A percentile compares a stretch with the other conserved stretches of the same genome.
Evolutionary conservation across 257 asterid genomes (phyloP).

Genomic region (Nicotiana otophora): DNA sequence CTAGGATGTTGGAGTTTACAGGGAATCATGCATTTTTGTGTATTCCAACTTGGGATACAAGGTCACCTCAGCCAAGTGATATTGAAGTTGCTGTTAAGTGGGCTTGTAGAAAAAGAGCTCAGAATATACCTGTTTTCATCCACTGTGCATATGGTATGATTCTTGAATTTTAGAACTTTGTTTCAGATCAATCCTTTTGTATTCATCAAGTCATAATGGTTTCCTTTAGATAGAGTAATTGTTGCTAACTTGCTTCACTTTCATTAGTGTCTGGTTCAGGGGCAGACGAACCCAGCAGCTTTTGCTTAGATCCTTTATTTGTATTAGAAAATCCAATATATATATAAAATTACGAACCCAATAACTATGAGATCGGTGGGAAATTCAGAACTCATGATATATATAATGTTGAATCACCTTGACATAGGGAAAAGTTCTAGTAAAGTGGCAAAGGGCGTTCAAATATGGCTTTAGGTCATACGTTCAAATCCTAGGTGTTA

Average conservation of each 20-base stretch:
- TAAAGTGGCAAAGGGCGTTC: too few species aligned
- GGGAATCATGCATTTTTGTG: constrained; percentile 65
- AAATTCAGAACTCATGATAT: too few species aligned
- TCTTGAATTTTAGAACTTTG: background rate
- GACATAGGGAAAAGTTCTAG: too few species aligned
- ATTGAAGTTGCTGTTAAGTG: constrained; percentile 88
- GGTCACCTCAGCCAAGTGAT: constrained; percentile 78
- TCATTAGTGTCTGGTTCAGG: background rate
- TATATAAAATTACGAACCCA: too few species aligned
- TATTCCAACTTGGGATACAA: constrained; percentile 86
- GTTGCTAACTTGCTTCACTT: background rate
- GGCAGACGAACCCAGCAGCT: too few species aligned
- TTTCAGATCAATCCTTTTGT: background rate
- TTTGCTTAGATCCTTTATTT: too few species aligned
- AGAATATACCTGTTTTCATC: constrained; percentile 54
- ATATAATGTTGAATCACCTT: too few species aligned
- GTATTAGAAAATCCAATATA: too few species aligned
- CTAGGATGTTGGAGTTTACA: constrained; percentile 54
- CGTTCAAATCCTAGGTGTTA: too few species aligned
- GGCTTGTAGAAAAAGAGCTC: constrained; percentile 91
- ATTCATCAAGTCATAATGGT: background rate
- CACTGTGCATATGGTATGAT: constrained; percentile 90
- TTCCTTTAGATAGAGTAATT: background rate
- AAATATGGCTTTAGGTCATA: too few species aligned
- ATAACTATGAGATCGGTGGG: too few species aligned